These are phyloP conservation scores for Yamadazyma aaseri DNA, from an alignment of 1,139 yeast genomes.

Conservation along the genomic window DNA sequence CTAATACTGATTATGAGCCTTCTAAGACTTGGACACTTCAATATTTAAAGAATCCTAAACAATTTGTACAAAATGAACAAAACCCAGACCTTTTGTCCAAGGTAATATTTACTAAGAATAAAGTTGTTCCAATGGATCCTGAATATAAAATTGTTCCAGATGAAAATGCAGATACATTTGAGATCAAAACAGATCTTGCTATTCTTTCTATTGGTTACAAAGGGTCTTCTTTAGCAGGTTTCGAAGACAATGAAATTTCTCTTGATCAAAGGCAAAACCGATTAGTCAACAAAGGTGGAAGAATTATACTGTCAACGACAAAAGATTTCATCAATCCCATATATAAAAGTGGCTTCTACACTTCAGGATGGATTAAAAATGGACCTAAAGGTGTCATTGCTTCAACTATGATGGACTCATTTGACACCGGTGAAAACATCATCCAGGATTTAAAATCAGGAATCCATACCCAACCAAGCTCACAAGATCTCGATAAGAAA, in stretches of 20 bases:
- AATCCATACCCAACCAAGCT: constrained; percentile 23
- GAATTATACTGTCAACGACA: constrained; percentile 37
- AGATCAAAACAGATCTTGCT: constrained; percentile 57
- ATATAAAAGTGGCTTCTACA: constrained; percentile 57
- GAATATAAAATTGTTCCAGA: constrained; percentile 43
- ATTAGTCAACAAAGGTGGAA: constrained; percentile 62
- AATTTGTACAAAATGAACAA: constrained; percentile 36
- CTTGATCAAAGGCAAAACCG: constrained; percentile 54
- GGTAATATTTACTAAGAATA: constrained; percentile 50
- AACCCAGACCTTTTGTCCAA: constrained; percentile 40
- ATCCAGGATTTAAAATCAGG: constrained; percentile 49
- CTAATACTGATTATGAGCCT: constrained; percentile 14
- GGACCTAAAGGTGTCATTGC: constrained; percentile 94
- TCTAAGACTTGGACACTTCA: constrained; percentile 62
- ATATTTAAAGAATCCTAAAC: constrained; percentile 66
- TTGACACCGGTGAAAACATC: constrained; percentile 68
- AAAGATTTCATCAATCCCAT: constrained; percentile 21
- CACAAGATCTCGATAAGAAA: constrained; percentile 21
- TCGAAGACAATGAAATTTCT: constrained; percentile 49
- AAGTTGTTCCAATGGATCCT: constrained; percentile 34
- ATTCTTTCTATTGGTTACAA: constrained; percentile 84
- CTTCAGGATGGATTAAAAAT: constrained; percentile 89
- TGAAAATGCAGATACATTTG: constrained; percentile 31
- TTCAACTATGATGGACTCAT: constrained; percentile 83
- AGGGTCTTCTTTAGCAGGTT: constrained; percentile 62